Evolutionary conservation across 2,329 filamentous ascomycete genomes (phyloP).

Genomic region (Huntiella abstrusa): DNA sequence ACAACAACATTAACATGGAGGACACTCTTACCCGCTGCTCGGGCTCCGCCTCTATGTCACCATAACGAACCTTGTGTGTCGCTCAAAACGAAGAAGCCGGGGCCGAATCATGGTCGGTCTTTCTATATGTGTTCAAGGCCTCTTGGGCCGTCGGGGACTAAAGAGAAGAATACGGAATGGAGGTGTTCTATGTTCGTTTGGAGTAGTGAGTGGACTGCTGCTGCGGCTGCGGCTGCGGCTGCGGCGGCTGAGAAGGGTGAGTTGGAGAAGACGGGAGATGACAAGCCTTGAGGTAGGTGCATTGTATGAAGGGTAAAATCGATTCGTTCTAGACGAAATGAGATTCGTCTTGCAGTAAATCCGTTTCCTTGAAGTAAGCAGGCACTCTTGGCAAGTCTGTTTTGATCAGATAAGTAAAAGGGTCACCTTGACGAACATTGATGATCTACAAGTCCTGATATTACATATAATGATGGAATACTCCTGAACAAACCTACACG

Average conservation of each 20-base stretch:
- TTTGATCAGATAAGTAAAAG: too few species aligned
- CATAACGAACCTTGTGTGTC: conserved; percentile 76
- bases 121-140: conserved; percentile 52
- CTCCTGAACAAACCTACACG: too few species aligned
- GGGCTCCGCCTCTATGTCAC: conserved; percentile 37
- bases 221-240: neutral
- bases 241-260: neutral
- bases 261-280: neutral
- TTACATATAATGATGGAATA: too few species aligned
- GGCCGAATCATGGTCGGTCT: conserved; percentile 55
- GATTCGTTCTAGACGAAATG: too few species aligned
- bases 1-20: conserved; percentile 42
- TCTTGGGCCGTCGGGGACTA: conserved; percentile 66
- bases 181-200: conserved; percentile 70
- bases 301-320: too few species aligned
- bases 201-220: conserved; percentile 37
- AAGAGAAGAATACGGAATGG: conserved; percentile 73
- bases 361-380: too few species aligned
- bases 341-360: too few species aligned
- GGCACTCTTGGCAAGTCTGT: too few species aligned
- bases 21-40: conserved; percentile 41
- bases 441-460: too few species aligned
- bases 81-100: conserved; percentile 72
- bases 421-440: too few species aligned
- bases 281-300: neutral